Evolutionary conservation across 2,329 filamentous ascomycete genomes (phyloP), one percentile per base, ranked within the genome.

Genomic region (Atkinsonella texensis): DNA sequence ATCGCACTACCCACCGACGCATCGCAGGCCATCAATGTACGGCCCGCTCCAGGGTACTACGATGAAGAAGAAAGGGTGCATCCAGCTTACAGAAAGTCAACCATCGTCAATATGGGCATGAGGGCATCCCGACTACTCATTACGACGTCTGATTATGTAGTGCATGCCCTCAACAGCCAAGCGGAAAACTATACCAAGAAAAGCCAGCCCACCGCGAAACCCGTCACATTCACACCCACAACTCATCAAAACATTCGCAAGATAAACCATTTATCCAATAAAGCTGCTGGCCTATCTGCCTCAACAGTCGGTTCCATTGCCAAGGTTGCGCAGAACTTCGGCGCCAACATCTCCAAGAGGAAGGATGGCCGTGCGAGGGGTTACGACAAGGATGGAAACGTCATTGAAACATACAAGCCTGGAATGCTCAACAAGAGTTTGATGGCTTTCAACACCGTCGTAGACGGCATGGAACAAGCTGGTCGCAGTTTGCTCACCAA

Each of bases 401-500:
- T 76, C 4, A 63, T 80, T 7, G 72, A 76, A 1, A 68, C 65
- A 17, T 94, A 93, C 70, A 95, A 95, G 69, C 91, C 93, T 0
- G 91, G 93, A 5, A 71, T 98, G 32, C 71, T 98, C 58, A 98
- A 98, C 72, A 96, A 95, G 75, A 89, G 84, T 56, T 74, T 98
- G 72, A 97, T 98, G 73, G 93, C 93, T 0, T 97, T 97, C 67
- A 89, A 86, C 40, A 98, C 93, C 0, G 81, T 98, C 44, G 87
- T 89, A 23, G 93, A 98, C 62, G 93, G 93, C 39, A 86, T 97
- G 53, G 90, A 95, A 58, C 85, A 95, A 59, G 86, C 88, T 1
- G 87, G 89, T 1, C 84, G 85, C 50, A 87, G 81, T 55, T 72
- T 98, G 32, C 75, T 98, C 32, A 80, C 78, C 4, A 83, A 84